Percentiles rank a stretch among this genome's conserved stretches.
Conservation (phyloP, 306 rosid genomes). For the Rosa persica region DNA sequence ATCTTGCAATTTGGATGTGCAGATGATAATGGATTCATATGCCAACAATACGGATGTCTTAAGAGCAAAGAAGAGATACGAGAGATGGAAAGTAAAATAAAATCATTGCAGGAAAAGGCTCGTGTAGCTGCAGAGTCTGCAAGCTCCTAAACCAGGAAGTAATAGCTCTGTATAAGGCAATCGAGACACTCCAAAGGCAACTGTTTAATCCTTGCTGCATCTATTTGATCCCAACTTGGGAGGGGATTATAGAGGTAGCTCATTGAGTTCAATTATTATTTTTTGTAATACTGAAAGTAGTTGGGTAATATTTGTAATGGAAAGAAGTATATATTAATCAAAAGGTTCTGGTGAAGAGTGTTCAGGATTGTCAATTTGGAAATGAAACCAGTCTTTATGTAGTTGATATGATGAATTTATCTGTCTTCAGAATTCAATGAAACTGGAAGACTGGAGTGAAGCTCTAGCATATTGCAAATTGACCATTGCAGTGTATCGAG, state of each 20-base stretch:
- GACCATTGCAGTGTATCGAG: slow-evolving; percentile 78
- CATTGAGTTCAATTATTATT: slow-evolving; percentile 17
- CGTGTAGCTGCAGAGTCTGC: slow-evolving; percentile 25
- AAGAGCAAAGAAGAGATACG: slow-evolving; percentile 70
- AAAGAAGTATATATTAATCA: neutral
- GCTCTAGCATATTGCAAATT: slow-evolving; percentile 78
- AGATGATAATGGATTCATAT: slow-evolving; percentile 68
- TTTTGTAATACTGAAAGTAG: neutral
- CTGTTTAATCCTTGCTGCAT: slow-evolving; percentile 67
- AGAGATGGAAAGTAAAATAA: slow-evolving; percentile 54
- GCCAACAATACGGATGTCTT: slow-evolving; percentile 70
- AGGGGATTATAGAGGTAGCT: slow-evolving; percentile 65
- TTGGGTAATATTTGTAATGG: slow-evolving; percentile 2
- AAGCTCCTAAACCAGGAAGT: slow-evolving; percentile 41
- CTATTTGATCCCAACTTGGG: slow-evolving; percentile 74
- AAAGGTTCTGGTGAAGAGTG: slow-evolving; percentile 5
- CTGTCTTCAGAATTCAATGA: slow-evolving; percentile 66
- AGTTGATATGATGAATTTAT: neutral
- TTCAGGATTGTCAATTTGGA: neutral
- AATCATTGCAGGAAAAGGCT: slow-evolving; percentile 57
- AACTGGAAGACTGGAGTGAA: slow-evolving; percentile 71
- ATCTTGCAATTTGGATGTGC: slow-evolving; percentile 27
- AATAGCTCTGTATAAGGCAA: slow-evolving; percentile 42
- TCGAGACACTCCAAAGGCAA: slow-evolving; percentile 64
- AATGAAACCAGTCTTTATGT: neutral